A percentile compares a stretch with the other conserved stretches of the same genome.
Conservation (phyloP, 2,329 filamentous ascomycete species). For the Reticulascus tulasneorum region DNA sequence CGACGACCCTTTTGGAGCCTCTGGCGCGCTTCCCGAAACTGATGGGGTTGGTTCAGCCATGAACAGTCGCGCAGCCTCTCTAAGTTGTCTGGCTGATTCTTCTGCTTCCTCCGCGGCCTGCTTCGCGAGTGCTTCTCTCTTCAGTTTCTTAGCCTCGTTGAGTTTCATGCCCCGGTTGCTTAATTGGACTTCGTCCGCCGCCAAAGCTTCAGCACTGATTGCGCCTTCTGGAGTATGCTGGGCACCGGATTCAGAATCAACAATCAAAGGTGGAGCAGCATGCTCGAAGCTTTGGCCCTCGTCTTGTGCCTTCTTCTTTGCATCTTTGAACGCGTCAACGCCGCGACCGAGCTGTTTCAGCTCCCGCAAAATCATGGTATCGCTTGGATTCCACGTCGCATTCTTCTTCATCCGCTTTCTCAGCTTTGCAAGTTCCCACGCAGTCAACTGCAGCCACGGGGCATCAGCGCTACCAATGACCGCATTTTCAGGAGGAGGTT, state of each 20-base stretch:
- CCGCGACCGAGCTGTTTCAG: conserved; percentile 67
- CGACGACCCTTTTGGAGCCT: conserved; percentile 24
- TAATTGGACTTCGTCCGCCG: conserved; percentile 58
- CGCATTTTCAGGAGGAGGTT: conserved; percentile 58
- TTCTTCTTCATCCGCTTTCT: conserved; percentile 92
- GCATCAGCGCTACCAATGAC: conserved; percentile 55
- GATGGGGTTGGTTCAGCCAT: conserved; percentile 28
- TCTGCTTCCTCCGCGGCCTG: conserved; percentile 60
- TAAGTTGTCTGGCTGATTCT: conserved; percentile 51
- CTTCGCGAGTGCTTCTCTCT: conserved; percentile 61
- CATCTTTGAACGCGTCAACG: conserved; percentile 56
- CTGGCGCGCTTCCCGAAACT: conserved; percentile 20
- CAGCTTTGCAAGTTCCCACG: conserved; percentile 63
- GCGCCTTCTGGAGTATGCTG: conserved; percentile 56
- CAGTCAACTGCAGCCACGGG: conserved; percentile 63
- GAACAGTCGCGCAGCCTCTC: conserved; percentile 42
- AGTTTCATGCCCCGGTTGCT: conserved; percentile 74
- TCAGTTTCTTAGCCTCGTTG: conserved; percentile 73
- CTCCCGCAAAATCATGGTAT: conserved; percentile 80
- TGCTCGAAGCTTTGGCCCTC: conserved; percentile 59
- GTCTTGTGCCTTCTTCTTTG: conserved; percentile 61
- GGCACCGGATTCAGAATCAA: conserved; percentile 47
- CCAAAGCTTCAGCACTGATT: conserved; percentile 53
- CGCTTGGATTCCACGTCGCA: conserved; percentile 76
- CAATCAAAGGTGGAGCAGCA: conserved; percentile 33